Conservation (phyloP, 345 rosid genomes). For the Corchorus olitorius region DNA sequence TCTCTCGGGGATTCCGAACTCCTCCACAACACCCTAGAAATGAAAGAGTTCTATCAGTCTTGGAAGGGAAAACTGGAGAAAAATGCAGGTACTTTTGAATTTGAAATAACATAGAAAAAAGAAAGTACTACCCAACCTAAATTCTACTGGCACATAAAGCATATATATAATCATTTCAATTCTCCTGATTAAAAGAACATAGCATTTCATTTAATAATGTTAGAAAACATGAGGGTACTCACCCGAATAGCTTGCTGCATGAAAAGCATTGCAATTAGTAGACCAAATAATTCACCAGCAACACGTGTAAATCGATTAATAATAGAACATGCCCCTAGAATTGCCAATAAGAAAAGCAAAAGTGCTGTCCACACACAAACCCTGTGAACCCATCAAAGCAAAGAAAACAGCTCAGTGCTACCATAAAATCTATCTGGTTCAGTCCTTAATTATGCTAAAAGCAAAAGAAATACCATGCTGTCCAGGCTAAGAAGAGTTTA, state of each 20-base stretch:
- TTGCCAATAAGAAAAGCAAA: constrained; percentile 64
- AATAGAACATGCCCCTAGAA: constrained; percentile 58
- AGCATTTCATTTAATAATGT: neutral
- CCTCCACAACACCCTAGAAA: constrained; percentile 66
- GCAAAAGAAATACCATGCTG: constrained; percentile 58
- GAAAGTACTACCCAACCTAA: neutral
- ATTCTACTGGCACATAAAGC: neutral
- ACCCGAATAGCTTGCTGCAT: constrained; percentile 85
- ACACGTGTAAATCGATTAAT: constrained; percentile 80
- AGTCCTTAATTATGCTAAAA: neutral
- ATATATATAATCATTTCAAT: neutral
- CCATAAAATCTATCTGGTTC: neutral
- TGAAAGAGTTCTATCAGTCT: neutral
- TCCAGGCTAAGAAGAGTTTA: constrained; percentile 80
- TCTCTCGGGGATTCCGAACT: constrained; percentile 52
- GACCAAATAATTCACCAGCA: constrained; percentile 88
- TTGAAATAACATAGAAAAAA: neutral
- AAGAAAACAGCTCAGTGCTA: constrained; percentile 21
- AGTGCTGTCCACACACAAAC: constrained; percentile 91
- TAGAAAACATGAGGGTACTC: neutral
- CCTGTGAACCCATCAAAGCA: constrained; percentile 44
- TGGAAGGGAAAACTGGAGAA: constrained; percentile 3
- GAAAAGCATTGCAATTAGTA: constrained; percentile 78
- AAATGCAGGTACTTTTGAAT: neutral
- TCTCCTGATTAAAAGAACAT: neutral